Evolutionary conservation across 164 flowering plant species (phyloP).

Genomic region (Nelumbo lutea): DNA sequence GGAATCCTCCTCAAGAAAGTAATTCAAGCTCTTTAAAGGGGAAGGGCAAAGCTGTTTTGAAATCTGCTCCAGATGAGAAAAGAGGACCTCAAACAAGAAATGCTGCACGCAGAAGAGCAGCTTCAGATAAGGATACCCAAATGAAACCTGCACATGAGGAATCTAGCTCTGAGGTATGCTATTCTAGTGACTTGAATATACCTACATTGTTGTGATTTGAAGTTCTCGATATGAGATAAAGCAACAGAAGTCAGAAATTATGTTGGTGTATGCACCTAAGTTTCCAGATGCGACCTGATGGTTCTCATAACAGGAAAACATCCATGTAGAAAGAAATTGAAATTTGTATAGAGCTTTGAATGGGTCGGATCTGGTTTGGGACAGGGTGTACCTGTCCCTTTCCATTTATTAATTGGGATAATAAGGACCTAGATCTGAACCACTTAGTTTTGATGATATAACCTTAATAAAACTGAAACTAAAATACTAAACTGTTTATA

Average conservation of each 20-base stretch:
- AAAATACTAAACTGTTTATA: too few species aligned
- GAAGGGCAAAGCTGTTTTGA: slow-evolving; percentile 91
- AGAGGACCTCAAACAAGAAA: slow-evolving; percentile 89
- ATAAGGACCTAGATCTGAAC: too few species aligned
- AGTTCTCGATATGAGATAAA: not conserved
- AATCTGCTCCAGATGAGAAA: slow-evolving; percentile 62
- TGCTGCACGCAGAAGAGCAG: slow-evolving; percentile 75
- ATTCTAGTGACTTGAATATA: not conserved
- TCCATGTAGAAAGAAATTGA: too few species aligned
- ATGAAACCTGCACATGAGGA: slow-evolving; percentile 56
- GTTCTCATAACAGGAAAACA: too few species aligned
- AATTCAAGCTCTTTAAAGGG: slow-evolving; percentile 71
- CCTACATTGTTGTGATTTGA: not conserved
- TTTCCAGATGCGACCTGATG: too few species aligned
- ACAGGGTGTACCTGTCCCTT: too few species aligned
- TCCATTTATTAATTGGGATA: too few species aligned
- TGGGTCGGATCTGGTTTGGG: too few species aligned
- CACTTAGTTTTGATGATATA: too few species aligned
- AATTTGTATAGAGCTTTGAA: too few species aligned
- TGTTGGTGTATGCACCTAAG: too few species aligned
- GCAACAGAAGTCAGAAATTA: not conserved
- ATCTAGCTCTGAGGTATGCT: slow-evolving; percentile 77
- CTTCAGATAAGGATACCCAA: slow-evolving; percentile 69
- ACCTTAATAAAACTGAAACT: too few species aligned
- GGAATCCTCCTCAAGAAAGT: slow-evolving; percentile 53